These are phyloP conservation scores for Curvularia sp. DNA, from an alignment of 2,329 filamentous ascomycete genomes.

Conservation along the genomic window DNA sequence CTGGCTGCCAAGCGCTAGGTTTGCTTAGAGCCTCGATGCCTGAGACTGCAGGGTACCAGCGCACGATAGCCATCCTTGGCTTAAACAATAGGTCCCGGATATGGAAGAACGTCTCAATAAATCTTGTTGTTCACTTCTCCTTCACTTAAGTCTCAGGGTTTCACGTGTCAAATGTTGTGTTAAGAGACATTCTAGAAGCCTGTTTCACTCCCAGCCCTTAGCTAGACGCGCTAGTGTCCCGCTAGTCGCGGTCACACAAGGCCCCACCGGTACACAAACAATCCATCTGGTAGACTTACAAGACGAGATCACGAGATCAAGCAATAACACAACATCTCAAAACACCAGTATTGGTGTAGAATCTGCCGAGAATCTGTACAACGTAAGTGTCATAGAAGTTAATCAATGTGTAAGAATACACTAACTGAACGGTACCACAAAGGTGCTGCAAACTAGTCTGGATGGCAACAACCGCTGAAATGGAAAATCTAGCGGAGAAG, in stretches of 20 bases:
- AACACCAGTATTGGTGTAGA: neutral
- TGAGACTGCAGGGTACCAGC: neutral
- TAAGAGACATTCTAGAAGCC: neutral
- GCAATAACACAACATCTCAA: neutral
- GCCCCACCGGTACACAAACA: slow-evolving; percentile 1
- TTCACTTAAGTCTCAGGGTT: too few relatives aligned
- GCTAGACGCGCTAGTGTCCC: neutral
- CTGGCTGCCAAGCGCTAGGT: neutral
- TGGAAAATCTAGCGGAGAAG: neutral
- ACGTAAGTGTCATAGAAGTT: neutral
- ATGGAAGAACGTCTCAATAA: too few relatives aligned
- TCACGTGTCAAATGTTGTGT: neutral
- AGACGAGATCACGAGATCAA: neutral
- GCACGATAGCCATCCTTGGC: neutral
- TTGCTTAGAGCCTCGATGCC: neutral
- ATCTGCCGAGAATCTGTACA: neutral
- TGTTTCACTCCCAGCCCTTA: neutral
- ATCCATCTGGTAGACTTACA: neutral
- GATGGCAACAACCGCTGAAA: neutral
- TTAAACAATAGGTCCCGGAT: neutral
- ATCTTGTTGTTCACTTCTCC: too few relatives aligned
- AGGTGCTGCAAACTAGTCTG: neutral
- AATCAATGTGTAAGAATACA: neutral
- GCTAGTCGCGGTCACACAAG: neutral
- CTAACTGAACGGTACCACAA: neutral